Evolutionary conservation across 129 eudicot genomes (phyloP).

Genomic region (Dittrichia graveolens): DNA sequence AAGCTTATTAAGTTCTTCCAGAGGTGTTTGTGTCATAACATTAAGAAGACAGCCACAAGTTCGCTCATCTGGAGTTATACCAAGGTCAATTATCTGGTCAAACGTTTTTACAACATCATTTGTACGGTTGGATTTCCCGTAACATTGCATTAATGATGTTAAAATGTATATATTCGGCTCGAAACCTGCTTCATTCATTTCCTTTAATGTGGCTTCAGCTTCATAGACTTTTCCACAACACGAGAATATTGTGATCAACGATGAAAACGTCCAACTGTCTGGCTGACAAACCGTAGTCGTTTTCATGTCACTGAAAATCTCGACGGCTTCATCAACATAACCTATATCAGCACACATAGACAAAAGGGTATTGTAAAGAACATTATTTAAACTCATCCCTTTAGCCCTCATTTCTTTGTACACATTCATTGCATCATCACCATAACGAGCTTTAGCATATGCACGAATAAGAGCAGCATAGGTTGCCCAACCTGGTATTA

Average conservation of each 20-base stretch:
- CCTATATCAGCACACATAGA: conserved; percentile 89
- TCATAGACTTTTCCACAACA: conserved; percentile 73
- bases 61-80: conserved; percentile 78
- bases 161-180: conserved; percentile 68
- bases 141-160: conserved; percentile 87
- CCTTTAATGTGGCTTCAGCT: conserved; percentile 62
- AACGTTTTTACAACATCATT: conserved; percentile 79
- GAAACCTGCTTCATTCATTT: conserved; percentile 78
- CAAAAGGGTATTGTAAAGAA: conserved; percentile 73
- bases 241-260: conserved; percentile 71
- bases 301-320: conserved; percentile 77
- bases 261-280: conserved; percentile 77
- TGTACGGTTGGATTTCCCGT: conserved; percentile 73
- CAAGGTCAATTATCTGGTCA: conserved; percentile 51
- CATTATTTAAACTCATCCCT: conserved; percentile 60
- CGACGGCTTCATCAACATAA: conserved; percentile 63
- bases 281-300: conserved; percentile 55
- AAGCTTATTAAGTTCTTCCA: conserved; percentile 65
- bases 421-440: conserved; percentile 71
- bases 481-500: conserved; percentile 71
- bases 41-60: conserved; percentile 83
- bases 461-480: conserved; percentile 78
- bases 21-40: conserved; percentile 73
- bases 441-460: conserved; percentile 70
- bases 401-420: conserved; percentile 82